These are phyloP conservation scores for Echeveria elegans DNA, from an alignment of 164 flowering plant species.

Conservation along the genomic window DNA sequence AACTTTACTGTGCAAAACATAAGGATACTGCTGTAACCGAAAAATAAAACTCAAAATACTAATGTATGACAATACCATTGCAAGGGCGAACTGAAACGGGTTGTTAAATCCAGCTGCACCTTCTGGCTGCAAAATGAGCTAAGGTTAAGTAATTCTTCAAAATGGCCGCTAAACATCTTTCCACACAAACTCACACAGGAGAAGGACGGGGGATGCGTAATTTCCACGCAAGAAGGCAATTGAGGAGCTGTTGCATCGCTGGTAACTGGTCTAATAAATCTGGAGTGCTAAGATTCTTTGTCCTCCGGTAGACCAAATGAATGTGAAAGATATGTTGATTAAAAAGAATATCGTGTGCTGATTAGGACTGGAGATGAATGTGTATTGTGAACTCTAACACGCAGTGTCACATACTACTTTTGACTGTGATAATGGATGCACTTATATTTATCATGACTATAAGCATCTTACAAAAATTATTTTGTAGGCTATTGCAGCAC, in stretches of 20 bases:
- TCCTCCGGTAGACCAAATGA: constrained; percentile 8
- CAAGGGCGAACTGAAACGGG: constrained; percentile 36
- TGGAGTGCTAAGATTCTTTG: constrained; percentile 7
- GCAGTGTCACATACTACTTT: background rate
- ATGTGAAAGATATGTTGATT: background rate
- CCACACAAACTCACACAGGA: constrained; percentile 32
- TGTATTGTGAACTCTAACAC: background rate
- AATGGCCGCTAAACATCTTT: background rate
- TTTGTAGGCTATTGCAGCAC: too few species aligned
- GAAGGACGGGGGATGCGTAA: constrained; percentile 40
- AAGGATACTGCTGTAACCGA: background rate
- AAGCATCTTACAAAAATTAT: too few species aligned
- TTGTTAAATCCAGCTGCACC: constrained; percentile 33
- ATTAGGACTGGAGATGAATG: background rate
- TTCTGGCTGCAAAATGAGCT: constrained; percentile 35
- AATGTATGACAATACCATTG: constrained; percentile 28
- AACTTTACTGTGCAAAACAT: too few species aligned
- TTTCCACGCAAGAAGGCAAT: constrained; percentile 44
- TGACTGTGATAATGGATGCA: background rate
- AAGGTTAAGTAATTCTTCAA: background rate
- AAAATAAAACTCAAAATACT: background rate
- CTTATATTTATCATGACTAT: background rate
- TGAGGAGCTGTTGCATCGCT: constrained; percentile 41
- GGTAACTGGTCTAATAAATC: constrained; percentile 33
- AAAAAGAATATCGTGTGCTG: background rate